Evolutionary conservation across 2,329 filamentous ascomycete species (phyloP), one percentile per base, ranked within the genome.

Genomic region (Fusarium succisae): DNA sequence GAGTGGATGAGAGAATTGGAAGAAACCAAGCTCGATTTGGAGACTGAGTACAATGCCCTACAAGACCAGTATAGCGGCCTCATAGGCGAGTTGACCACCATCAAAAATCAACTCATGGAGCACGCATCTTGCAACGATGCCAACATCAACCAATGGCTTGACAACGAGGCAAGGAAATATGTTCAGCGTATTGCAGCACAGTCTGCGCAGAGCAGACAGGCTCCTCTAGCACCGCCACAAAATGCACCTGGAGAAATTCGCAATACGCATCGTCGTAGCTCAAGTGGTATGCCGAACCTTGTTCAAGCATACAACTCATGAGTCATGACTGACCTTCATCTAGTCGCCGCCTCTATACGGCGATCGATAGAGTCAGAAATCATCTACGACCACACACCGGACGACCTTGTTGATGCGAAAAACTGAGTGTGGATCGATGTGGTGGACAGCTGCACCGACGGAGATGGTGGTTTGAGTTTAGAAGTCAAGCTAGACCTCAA

Each of bases 121-220:
- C 88, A 90, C 69, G 86, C 86, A 18, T 79, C 77, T 57, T 90
- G 88, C 80, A 84, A 87, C 66, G 87, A 89, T 63, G 75, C 82
- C 20, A 87, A 88, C 63, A 89, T 90, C 73, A 81, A 88, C 66
- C 80, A 82, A 26, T 90, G 88, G 88, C 82, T 90, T 45, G 83
- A 87, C 57, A 86, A 83, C 62, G 86, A 89, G 77, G 87, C 88
- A 6, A 83, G 81, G 54, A 83, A 80, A n/a, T 87, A 87, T 63
- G 86, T 88, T 10, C 79, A 84, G 37, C 77, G 74, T 8, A 75
- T 77, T 44, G 65, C 69, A 12, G 10, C 59, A 2, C 45, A 47
- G 13, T 5, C 7, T 38, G 37, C 37, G 6, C 58, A 63, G 30
- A 45, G 32, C 13, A 37, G 47, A 5, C n/a, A 22, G 3, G 71